Percentiles rank a stretch among this genome's conserved stretches.
phyloP scores from a whole-genome alignment of 2,329 filamentous ascomycete species.

The Colletotrichum spaethianum region DNA sequence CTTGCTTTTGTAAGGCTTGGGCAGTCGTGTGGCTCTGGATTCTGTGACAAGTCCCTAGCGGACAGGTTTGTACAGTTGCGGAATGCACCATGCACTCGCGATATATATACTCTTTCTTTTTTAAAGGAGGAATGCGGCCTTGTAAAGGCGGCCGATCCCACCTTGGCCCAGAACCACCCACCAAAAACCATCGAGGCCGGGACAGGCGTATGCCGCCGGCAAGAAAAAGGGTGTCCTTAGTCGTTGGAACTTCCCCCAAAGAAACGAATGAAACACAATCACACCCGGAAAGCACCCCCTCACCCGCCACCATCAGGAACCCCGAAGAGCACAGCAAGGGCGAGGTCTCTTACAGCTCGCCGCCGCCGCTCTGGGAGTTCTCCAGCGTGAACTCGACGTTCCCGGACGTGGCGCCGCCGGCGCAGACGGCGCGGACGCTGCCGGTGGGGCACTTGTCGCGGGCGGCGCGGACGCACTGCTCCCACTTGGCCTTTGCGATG shows the following conservation, averaged over 20 bases:
- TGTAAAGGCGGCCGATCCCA: neutral
- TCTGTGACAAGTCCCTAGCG: neutral
- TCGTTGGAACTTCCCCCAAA: neutral
- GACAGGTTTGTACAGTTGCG: constrained; percentile 4
- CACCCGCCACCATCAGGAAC: constrained; percentile 12
- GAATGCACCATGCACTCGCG: neutral
- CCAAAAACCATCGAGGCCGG: constrained; percentile 3
- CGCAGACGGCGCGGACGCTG: constrained; percentile 61
- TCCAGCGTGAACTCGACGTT: constrained; percentile 57
- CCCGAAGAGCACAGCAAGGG: too few relatives aligned
- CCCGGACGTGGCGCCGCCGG: constrained; percentile 62
- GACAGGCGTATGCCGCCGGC: neutral
- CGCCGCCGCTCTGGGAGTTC: constrained; percentile 2
- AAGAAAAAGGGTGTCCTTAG: neutral
- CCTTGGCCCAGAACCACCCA: neutral
- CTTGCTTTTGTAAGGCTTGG: neutral
- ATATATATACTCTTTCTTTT: neutral
- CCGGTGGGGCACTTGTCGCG: constrained; percentile 65
- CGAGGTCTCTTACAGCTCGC: constrained; percentile 8
- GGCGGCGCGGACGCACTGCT: constrained; percentile 68
- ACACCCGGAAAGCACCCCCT: constrained; percentile 16
- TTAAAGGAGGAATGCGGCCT: neutral
- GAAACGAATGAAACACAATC: constrained; percentile 7
- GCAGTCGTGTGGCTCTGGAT: neutral
- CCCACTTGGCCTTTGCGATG: constrained; percentile 67